Conservation (phyloP, 345 rosid species). For the Salix brachista region DNA sequence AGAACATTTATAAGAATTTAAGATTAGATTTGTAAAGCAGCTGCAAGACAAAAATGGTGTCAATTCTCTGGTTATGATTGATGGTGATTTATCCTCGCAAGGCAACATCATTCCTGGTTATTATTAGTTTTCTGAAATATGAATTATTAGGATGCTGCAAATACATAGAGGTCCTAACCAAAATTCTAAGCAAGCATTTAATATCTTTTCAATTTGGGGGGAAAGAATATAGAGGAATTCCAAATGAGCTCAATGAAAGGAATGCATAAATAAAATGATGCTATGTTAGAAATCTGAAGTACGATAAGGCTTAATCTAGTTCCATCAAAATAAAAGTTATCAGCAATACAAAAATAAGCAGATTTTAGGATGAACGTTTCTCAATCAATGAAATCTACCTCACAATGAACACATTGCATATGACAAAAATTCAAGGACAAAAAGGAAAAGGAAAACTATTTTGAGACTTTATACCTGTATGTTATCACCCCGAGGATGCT, state of each 20-base stretch:
- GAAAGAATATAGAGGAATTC: background rate
- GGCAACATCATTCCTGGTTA: background rate
- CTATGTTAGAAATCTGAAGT: background rate
- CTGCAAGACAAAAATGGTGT: too few species aligned
- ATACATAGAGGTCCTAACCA: too few species aligned
- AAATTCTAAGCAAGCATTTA: too few species aligned
- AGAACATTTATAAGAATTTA: slow-evolving; percentile 4
- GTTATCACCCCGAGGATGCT: slow-evolving; percentile 95
- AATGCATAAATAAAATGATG: background rate
- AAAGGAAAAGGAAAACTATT: background rate
- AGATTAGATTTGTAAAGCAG: background rate
- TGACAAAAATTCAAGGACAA: background rate
- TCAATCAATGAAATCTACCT: background rate
- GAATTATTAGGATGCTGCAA: background rate
- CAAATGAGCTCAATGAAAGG: background rate
- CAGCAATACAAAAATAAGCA: too few species aligned
- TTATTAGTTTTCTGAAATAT: background rate
- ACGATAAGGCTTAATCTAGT: background rate
- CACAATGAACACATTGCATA: background rate
- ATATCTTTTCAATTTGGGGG: too few species aligned
- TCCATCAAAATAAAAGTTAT: too few species aligned
- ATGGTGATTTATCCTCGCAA: background rate
- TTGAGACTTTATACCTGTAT: slow-evolving; percentile 61
- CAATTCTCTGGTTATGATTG: background rate
- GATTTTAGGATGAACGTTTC: too few species aligned